phyloP scores from a whole-genome alignment of 78 protist species.

The Bigelowiella natans region DNA sequence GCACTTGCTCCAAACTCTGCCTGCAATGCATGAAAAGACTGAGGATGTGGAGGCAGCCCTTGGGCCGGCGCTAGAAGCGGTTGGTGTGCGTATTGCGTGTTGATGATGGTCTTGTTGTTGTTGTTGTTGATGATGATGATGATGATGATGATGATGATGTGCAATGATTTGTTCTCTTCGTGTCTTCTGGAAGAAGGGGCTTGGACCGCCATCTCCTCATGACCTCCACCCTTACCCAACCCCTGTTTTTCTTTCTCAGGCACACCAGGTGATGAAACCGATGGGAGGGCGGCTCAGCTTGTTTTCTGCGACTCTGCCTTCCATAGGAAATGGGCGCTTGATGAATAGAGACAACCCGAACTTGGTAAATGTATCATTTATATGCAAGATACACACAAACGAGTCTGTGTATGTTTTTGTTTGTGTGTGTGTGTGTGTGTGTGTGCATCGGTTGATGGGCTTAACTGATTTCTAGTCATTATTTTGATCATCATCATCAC shows the following conservation, averaged over 20 bases:
- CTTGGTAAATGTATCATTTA: not conserved
- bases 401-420: not conserved
- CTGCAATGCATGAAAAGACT: not conserved
- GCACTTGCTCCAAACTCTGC: not conserved
- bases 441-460: not conserved
- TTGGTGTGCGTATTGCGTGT: no score
- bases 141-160: no score
- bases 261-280: not conserved
- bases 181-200: no score
- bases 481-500: not conserved
- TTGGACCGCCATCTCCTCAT: no score
- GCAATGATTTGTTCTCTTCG: no score
- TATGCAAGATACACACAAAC: not conserved
- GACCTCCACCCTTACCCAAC: no score
- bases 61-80: slow-evolving; percentile 13
- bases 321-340: not conserved
- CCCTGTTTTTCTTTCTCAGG: no score
- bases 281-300: slow-evolving; percentile 4
- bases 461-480: not conserved
- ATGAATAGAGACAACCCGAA: not conserved
- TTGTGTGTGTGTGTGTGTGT: not conserved
- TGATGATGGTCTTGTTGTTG: no score
- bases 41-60: not conserved
- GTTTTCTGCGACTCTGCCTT: not conserved
- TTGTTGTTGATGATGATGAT: no score